Conservation (phyloP, 2,329 filamentous ascomycete species). For the Penicillium concentricum region DNA sequence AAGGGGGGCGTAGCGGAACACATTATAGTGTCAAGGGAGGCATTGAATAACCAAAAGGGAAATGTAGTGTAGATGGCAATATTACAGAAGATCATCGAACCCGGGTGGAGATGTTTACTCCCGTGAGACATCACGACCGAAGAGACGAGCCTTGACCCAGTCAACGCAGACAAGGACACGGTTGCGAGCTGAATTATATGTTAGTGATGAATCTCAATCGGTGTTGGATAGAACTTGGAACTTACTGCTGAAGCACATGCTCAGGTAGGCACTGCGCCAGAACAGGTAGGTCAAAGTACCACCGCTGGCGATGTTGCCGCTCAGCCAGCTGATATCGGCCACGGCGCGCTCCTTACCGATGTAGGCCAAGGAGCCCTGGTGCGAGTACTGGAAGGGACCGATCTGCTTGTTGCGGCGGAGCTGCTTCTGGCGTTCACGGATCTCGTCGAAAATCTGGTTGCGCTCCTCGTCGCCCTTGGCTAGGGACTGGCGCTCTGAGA, state of each 20-base stretch:
- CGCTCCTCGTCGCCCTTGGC: slow-evolving; percentile 62
- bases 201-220: neutral
- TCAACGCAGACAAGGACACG: slow-evolving; percentile 88
- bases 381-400: slow-evolving; percentile 97
- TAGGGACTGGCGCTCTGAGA: slow-evolving; percentile 65
- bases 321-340: slow-evolving; percentile 95
- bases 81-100: slow-evolving; percentile 12
- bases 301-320: slow-evolving; percentile 91
- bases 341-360: slow-evolving; percentile 98
- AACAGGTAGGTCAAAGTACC: slow-evolving; percentile 95
- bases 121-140: slow-evolving; percentile 79
- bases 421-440: slow-evolving; percentile 82
- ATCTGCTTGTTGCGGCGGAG: slow-evolving; percentile 88
- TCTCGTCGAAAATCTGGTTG: slow-evolving; percentile 65
- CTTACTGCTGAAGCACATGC: slow-evolving; percentile 99
- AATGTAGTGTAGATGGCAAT: slow-evolving; percentile 5
- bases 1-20: slow-evolving; percentile 10
- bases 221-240: slow-evolving; percentile 35
- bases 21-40: neutral
- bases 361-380: slow-evolving; percentile 95
- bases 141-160: slow-evolving; percentile 96
- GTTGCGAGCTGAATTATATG: slow-evolving; percentile 69
- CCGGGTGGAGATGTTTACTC: slow-evolving; percentile 37
- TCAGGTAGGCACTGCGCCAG: slow-evolving; percentile 96
- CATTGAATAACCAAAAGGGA: slow-evolving; percentile 10